Evolutionary conservation across 768 basidiomycete species (phyloP).

Genomic region (Phanerochaete carnosa): DNA sequence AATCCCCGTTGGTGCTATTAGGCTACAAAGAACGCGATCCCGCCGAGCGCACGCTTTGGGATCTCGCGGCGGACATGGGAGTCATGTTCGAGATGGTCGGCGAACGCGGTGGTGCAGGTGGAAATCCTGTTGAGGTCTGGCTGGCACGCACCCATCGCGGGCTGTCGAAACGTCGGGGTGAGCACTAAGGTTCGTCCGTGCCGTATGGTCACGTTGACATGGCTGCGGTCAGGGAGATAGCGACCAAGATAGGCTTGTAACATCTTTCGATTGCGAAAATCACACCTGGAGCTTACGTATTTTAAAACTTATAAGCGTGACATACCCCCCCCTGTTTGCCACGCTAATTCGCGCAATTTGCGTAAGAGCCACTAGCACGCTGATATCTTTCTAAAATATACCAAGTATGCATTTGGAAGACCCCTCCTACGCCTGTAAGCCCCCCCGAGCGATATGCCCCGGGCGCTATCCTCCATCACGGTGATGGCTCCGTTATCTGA

Average conservation of each 20-base stretch:
- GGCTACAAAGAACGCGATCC: constrained; percentile 87
- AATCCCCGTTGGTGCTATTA: constrained; percentile 52
- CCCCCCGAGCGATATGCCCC: no score
- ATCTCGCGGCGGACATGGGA: constrained; percentile 46
- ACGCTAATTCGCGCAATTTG: no score
- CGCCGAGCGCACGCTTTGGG: constrained; percentile 76
- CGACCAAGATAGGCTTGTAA: neutral
- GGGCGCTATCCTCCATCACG: no score
- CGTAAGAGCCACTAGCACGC: no score
- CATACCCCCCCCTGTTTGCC: no score
- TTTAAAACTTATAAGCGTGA: no score
- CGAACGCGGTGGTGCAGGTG: constrained; percentile 55
- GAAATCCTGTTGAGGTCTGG: constrained; percentile 71
- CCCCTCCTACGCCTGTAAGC: no score
- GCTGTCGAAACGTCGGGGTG: neutral
- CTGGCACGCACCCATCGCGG: neutral
- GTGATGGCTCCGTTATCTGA: no score
- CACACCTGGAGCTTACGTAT: no score
- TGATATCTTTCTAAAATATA: no score
- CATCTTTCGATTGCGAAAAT: no score
- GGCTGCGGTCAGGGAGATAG: neutral
- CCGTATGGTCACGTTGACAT: neutral
- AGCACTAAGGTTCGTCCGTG: neutral
- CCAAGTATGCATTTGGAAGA: no score
- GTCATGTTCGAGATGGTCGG: constrained; percentile 57